These are phyloP conservation scores for Fusarium hainanense DNA, from an alignment of 2,329 filamentous ascomycete genomes.

Conservation along the genomic window DNA sequence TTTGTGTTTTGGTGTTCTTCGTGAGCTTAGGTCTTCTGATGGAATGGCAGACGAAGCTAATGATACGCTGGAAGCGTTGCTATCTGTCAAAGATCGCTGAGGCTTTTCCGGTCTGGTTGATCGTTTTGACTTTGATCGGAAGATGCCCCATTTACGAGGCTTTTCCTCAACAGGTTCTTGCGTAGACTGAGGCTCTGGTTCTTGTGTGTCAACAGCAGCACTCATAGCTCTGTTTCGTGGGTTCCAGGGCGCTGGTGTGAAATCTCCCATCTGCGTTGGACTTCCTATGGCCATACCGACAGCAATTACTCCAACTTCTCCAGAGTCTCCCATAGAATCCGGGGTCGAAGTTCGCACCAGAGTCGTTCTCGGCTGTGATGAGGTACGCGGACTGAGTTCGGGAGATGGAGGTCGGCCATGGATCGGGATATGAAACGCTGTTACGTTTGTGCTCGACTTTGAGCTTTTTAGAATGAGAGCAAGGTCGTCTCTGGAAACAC, in stretches of 20 bases:
- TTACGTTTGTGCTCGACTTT: constrained; percentile 49
- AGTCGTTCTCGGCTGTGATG: constrained; percentile 46
- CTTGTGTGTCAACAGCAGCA: constrained; percentile 34
- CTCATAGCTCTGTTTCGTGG: constrained; percentile 45
- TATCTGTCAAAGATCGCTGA: constrained; percentile 43
- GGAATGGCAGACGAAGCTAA: constrained; percentile 23
- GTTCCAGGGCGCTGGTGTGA: constrained; percentile 45
- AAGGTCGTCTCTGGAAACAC: constrained; percentile 59
- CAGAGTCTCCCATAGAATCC: constrained; percentile 54
- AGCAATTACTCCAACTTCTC: constrained; percentile 50
- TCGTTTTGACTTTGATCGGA: constrained; percentile 57
- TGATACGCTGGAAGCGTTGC: constrained; percentile 39
- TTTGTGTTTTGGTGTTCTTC: constrained; percentile 52
- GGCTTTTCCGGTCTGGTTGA: constrained; percentile 34
- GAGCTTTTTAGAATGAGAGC: constrained; percentile 47
- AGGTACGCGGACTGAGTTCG: constrained; percentile 53
- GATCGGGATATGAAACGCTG: constrained; percentile 55
- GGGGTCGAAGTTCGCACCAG: constrained; percentile 56
- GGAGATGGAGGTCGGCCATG: constrained; percentile 58
- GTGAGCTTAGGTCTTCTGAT: constrained; percentile 25
- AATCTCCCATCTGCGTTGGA: constrained; percentile 60
- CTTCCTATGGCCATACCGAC: constrained; percentile 83
- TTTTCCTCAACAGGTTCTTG: constrained; percentile 50
- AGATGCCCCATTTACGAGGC: constrained; percentile 69
- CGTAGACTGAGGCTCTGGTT: constrained; percentile 1